A percentile compares a stretch with the other conserved stretches of the same genome.
These are phyloP conservation scores for Globisporangium acanthophoron DNA, from an alignment of 352 stramenopile species.

Conservation along the genomic window DNA sequence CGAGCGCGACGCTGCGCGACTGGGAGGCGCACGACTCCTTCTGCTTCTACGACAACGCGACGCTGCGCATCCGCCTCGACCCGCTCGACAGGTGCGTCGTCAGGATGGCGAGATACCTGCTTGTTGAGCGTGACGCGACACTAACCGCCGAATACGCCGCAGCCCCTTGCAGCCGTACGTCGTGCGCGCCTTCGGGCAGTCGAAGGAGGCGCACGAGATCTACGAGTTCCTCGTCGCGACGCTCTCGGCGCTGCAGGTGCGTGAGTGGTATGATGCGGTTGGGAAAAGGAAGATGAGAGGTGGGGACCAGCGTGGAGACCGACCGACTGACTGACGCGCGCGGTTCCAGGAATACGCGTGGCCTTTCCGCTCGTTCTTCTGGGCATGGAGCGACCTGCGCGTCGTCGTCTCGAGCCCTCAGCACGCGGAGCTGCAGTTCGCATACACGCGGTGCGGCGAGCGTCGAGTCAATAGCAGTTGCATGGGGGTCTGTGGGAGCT, in stretches of 20 bases:
- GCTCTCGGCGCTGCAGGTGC: conserved; percentile 45
- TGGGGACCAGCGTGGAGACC: neutral
- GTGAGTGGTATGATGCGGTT: neutral
- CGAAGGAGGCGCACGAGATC: conserved; percentile 43
- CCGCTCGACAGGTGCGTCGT: conserved; percentile 52
- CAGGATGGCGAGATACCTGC: too few species aligned
- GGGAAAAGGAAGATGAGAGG: neutral
- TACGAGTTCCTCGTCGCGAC: conserved; percentile 44
- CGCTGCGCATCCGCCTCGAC: conserved; percentile 66
- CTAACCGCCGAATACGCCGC: conserved; percentile 19
- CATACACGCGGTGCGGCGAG: conserved; percentile 33
- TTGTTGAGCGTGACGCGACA: too few species aligned
- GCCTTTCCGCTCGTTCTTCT: conserved; percentile 64
- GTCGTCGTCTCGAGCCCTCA: conserved; percentile 47
- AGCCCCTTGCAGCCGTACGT: conserved; percentile 49
- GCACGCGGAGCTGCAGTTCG: conserved; percentile 47
- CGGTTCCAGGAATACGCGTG: conserved; percentile 37
- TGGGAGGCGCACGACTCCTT: conserved; percentile 67
- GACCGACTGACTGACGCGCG: neutral
- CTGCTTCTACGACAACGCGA: conserved; percentile 75
- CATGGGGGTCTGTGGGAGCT: neutral
- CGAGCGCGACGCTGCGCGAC: conserved; percentile 22
- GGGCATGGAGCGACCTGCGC: conserved; percentile 73
- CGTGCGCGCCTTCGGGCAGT: conserved; percentile 63
- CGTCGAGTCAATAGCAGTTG: too few species aligned